Evolutionary conservation across 805 yeast genomes (phyloP), one percentile per base, ranked within the genome.

Genomic region (Candida patagonica): DNA sequence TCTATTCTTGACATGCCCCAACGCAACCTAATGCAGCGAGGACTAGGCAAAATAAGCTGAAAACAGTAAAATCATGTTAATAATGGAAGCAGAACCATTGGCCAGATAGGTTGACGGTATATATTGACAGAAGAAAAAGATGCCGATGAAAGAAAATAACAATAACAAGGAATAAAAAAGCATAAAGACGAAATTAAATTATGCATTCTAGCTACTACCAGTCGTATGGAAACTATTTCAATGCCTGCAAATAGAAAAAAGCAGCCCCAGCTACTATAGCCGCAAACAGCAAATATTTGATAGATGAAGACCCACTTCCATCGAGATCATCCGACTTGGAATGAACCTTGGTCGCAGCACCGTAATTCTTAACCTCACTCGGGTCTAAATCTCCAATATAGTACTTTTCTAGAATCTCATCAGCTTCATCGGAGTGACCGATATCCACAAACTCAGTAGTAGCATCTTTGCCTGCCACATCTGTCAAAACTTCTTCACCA

Each of bases 361-460:
- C n/a, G n/a, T n/a, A n/a, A 15, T 43, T 27, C 41, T 49, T 47
- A 37, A 56, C 54, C 57, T 57, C 70, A 24, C 46, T 48, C 17
- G 64, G 83, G 55, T 87, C 88, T 38, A 89, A 70, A 39, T 72
- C 78, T 49, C 98, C 98, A 43, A 92, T 72, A 50, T 73, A 67
- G 56, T 86, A 66, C 30, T 73, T 76, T 33, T 65, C 69, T 54
- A 92, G 68, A 51, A 80, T 69, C 53, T 80, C 92, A 52, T 78
- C 77, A 30, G 99, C 97, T 51, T 88, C 96, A 47, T 88, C 96
- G 26, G 97, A 86, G 66, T 92, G 99, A 26, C 99, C 99, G 58
- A 92, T 88, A 56, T 86, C 95, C 76, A 78, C 78, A 49, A 77
- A 78, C 19, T 78, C 73, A 36, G 58, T 64, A 10, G 84, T 76